phyloP scores from a whole-genome alignment of 2,329 filamentous ascomycete genomes.

The Botrytis medusae region DNA sequence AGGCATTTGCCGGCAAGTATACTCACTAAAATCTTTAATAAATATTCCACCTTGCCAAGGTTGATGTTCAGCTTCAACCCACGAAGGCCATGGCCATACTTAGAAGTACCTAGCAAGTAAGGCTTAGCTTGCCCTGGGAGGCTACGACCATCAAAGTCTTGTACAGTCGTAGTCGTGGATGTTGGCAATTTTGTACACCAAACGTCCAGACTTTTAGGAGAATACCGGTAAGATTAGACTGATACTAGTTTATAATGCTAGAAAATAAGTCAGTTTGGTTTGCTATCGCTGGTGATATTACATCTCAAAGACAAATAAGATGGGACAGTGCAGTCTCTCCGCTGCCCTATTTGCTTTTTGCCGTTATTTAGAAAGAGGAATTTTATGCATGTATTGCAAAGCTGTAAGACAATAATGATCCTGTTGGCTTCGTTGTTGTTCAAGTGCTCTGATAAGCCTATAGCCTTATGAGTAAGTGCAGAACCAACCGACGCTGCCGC shows the following conservation, averaged over 20 bases:
- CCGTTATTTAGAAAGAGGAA: background rate
- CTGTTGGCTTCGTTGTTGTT: background rate
- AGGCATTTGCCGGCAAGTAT: background rate
- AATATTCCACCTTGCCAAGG: background rate
- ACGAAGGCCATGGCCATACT: background rate
- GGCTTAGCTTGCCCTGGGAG: background rate
- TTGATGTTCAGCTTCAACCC: background rate
- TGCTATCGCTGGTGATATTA: background rate
- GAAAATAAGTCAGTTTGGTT: background rate
- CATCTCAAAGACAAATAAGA: background rate
- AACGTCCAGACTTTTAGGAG: background rate
- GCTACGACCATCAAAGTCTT: background rate
- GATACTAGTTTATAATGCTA: background rate
- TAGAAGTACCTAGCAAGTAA: constrained; percentile 1
- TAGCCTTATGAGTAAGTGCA: background rate
- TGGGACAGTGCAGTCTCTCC: background rate
- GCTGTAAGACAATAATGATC: background rate
- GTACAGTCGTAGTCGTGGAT: background rate
- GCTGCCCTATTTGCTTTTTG: background rate
- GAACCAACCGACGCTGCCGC: background rate
- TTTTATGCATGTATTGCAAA: background rate
- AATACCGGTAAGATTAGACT: background rate
- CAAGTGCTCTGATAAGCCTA: constrained; percentile 1
- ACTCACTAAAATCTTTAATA: background rate
- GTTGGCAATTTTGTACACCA: background rate